A percentile compares a stretch with the other conserved stretches of the same genome.
Conservation (phyloP, 768 basidiomycete genomes). For the Suillus occidentalis region DNA sequence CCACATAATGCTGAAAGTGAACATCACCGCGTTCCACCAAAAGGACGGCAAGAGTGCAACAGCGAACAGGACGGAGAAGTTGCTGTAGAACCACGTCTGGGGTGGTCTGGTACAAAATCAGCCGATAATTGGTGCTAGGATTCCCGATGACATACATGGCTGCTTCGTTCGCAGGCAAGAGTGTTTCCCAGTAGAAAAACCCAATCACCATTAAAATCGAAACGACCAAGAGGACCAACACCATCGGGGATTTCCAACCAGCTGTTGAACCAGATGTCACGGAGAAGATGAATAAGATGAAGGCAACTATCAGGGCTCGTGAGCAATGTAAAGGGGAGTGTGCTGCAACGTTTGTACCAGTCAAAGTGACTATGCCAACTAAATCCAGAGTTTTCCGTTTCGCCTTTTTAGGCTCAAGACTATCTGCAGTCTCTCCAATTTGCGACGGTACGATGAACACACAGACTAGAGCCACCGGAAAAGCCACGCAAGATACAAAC, state of each 20-base stretch:
- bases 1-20: constrained; percentile 39
- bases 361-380: constrained; percentile 38
- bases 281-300: constrained; percentile 39
- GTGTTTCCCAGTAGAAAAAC: constrained; percentile 54
- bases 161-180: constrained; percentile 39
- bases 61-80: constrained; percentile 40
- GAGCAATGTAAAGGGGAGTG: background rate
- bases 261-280: constrained; percentile 45
- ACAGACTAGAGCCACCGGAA: constrained; percentile 31
- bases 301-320: constrained; percentile 21
- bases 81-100: constrained; percentile 42
- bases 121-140: background rate
- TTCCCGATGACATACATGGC: constrained; percentile 35
- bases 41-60: constrained; percentile 39
- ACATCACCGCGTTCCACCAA: constrained; percentile 40
- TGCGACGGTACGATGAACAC: constrained; percentile 36
- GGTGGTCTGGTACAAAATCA: constrained; percentile 34
- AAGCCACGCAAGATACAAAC: constrained; percentile 40
- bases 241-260: constrained; percentile 48
- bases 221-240: constrained; percentile 46
- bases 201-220: constrained; percentile 38
- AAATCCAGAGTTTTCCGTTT: constrained; percentile 37
- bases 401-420: background rate
- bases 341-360: constrained; percentile 24
- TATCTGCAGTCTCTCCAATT: constrained; percentile 3